Base-by-base conservation (phyloP, 192 early-diverging fungal genomes). In the Globomyces pollinis-pini region DNA sequence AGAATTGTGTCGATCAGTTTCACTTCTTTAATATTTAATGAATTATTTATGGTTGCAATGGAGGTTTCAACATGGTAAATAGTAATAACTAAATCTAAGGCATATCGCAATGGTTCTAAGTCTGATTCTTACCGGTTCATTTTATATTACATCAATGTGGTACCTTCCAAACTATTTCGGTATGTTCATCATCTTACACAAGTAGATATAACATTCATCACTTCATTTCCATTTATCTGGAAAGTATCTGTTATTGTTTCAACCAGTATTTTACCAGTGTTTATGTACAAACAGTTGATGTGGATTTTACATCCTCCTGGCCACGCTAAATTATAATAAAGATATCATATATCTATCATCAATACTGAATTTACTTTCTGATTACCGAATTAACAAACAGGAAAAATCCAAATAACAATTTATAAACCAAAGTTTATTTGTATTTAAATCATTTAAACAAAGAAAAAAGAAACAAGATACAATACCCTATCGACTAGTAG, bases 1-100 rank as follows among this genome's bases (percentile, higher is more conserved):
- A 87, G 93, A 52, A 90, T 97, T 39, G 91, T 93, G 5, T 90
- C 90, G 8, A 97, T 97, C 45, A 90, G 90, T 1, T 97, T 97
- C 65, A 97, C 92, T 0, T 88, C 91, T 0, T 65, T 97, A 45
- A 89, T 97, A 30, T 80, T 94, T 44, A 97, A 97, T 64, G 94
- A 97, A 62, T 70, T 97, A 49, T 67, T 97, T 33, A 97, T 97
- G 94, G 94, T 97, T 4, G 90, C 91, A 0, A 59, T 94, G 50
- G 91, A 94, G 66, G 93, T 97, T 30, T 81, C 85, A 54, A 94
- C 89, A 8, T 97, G 94, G 94, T 81, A n/a, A n/a, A n/a, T n/a
- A n/a, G n/a, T 28, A 44, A 12, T 18, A 12, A 23, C 39, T 16
- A 31, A 30, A 43, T 21, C 18, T 26, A 38, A 83, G 80, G 80